A percentile compares a stretch with the other conserved stretches of the same genome.
These are phyloP conservation scores for Aphanomyces invadans DNA, from an alignment of 352 stramenopile species.

Conservation along the genomic window DNA sequence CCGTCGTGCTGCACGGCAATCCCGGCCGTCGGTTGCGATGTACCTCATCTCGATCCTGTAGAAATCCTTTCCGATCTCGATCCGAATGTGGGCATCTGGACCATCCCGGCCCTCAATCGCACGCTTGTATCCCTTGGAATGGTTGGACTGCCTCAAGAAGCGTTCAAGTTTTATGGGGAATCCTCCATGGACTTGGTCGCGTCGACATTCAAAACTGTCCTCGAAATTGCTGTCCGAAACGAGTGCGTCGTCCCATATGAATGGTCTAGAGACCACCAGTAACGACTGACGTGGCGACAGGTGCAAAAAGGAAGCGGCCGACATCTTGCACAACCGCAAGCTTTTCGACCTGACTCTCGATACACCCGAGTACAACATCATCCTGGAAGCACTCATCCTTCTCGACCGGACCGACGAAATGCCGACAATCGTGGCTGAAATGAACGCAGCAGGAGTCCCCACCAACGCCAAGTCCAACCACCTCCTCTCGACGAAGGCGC, in stretches of 20 bases:
- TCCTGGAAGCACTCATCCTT: conserved; percentile 62
- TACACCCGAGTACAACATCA: conserved; percentile 60
- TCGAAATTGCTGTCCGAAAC: conserved; percentile 36
- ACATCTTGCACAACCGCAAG: conserved; percentile 70
- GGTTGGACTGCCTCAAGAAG: conserved; percentile 42
- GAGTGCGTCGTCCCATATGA: not conserved
- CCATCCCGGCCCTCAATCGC: conserved; percentile 58
- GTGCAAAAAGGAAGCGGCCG: conserved; percentile 54
- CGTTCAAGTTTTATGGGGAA: conserved; percentile 75
- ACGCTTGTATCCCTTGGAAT: conserved; percentile 61
- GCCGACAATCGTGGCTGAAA: conserved; percentile 47
- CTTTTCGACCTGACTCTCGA: conserved; percentile 65
- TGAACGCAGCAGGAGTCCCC: conserved; percentile 44
- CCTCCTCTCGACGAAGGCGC: conserved; percentile 31
- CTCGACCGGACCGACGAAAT: conserved; percentile 62
- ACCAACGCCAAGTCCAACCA: conserved; percentile 49
- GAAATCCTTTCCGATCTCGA: conserved; percentile 51
- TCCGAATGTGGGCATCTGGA: conserved; percentile 54
- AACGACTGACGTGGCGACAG: conserved; percentile 53
- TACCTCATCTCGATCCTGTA: too few relatives aligned
- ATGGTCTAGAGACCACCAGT: not conserved
- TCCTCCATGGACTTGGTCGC: conserved; percentile 72
- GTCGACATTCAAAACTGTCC: conserved; percentile 55
- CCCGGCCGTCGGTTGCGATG: too few relatives aligned
- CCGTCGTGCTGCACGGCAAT: too few relatives aligned